Percentiles rank a stretch among this genome's conserved stretches.
Conservation (phyloP, 2,329 filamentous ascomycete genomes). For the Tolypocladium inflatum region DNA sequence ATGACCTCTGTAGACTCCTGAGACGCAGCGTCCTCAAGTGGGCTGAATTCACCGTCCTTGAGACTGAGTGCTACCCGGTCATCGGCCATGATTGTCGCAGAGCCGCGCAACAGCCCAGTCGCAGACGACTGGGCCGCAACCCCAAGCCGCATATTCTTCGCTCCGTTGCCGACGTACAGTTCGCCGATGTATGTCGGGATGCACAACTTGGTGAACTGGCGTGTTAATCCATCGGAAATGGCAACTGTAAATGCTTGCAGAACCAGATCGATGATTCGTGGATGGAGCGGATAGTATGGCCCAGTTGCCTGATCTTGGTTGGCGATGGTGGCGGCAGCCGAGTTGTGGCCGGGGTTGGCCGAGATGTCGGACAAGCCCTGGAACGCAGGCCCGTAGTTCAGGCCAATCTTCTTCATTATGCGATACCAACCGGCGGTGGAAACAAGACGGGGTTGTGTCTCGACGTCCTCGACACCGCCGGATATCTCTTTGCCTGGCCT, state of each 20-base stretch:
- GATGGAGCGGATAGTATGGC: background rate
- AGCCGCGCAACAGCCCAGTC: background rate
- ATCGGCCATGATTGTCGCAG: background rate
- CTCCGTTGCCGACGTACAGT: background rate
- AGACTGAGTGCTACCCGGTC: background rate
- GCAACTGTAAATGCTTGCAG: background rate
- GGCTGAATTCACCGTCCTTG: background rate
- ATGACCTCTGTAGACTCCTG: background rate
- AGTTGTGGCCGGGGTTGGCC: background rate
- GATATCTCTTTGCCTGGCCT: background rate
- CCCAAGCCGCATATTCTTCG: background rate
- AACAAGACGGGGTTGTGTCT: background rate
- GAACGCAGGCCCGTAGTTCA: constrained; percentile 8
- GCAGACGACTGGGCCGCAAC: background rate
- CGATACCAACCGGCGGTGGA: constrained; percentile 1
- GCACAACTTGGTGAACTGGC: background rate
- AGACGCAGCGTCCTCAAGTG: background rate
- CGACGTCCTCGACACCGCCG: background rate
- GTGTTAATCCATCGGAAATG: background rate
- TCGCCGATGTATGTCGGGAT: background rate
- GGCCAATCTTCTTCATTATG: background rate
- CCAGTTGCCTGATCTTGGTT: background rate
- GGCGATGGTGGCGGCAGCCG: background rate
- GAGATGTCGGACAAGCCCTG: constrained; percentile 11
- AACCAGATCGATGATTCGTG: background rate